Evolutionary conservation across 192 early-diverging fungal genomes (phyloP).

Genomic region (Funneliformis mosseae): DNA sequence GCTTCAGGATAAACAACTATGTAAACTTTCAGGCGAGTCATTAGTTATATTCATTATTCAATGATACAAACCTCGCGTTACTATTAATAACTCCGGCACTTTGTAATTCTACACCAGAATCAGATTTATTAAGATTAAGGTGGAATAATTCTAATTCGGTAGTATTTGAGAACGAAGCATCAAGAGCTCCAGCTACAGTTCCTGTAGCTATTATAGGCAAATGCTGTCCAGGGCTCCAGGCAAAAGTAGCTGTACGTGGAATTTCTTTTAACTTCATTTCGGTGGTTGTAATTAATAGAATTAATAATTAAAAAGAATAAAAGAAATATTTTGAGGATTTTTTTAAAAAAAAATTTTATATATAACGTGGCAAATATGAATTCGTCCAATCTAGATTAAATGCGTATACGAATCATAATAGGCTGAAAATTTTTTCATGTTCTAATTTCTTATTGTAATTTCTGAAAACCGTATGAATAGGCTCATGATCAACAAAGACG

Average conservation of each 20-base stretch:
- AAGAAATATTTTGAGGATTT: too few relatives aligned
- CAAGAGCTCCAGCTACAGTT: constrained; percentile 94
- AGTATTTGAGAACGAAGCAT: constrained; percentile 90
- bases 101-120: constrained; percentile 44
- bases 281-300: not conserved
- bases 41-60: not conserved
- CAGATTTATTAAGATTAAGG: constrained; percentile 57
- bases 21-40: not conserved
- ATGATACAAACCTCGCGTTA: constrained; percentile 59
- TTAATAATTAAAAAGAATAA: not conserved
- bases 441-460: too few relatives aligned
- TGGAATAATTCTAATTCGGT: constrained; percentile 89
- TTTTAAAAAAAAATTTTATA: not conserved
- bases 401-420: too few relatives aligned
- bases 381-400: not conserved
- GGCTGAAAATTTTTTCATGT: too few relatives aligned
- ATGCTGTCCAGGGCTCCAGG: constrained; percentile 83
- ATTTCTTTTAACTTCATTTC: constrained; percentile 62
- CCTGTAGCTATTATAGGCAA: constrained; percentile 82
- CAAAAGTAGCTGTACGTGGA: constrained; percentile 83
- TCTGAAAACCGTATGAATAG: too few relatives aligned
- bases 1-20: not conserved
- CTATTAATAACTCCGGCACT: constrained; percentile 57
- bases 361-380: not conserved
- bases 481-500: too few relatives aligned